A percentile compares a stretch with the other conserved stretches of the same genome.
These are phyloP conservation scores for Piedraia hortae DNA, from an alignment of 2,329 filamentous ascomycete species.

Conservation along the genomic window DNA sequence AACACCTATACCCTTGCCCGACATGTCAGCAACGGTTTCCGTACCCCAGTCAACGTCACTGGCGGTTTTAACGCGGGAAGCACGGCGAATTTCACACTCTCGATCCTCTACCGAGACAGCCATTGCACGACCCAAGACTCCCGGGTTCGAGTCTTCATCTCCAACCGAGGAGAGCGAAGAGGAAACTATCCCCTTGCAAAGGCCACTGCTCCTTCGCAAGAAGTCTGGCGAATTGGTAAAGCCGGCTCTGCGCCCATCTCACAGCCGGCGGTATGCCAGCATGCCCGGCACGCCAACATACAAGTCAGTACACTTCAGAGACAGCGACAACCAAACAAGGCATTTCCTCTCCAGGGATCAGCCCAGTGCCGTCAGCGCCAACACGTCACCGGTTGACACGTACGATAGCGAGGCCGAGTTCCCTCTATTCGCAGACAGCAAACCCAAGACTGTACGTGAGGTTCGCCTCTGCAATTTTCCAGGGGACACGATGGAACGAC, in stretches of 20 bases:
- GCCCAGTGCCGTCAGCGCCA: conserved; percentile 83
- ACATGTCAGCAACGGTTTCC: conserved; percentile 8
- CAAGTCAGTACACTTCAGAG: conserved; percentile 96
- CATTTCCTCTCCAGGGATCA: conserved; percentile 88
- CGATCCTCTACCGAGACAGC: conserved; percentile 30
- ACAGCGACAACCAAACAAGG: conserved; percentile 80
- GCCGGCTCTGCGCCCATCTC: conserved; percentile 58
- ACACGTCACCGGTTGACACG: conserved; percentile 67
- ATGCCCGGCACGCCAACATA: conserved; percentile 95
- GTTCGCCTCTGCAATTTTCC: conserved; percentile 69
- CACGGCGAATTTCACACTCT: conserved; percentile 33
- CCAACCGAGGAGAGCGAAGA: conserved; percentile 27
- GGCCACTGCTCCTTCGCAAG: conserved; percentile 86
- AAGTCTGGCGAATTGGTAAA: conserved; percentile 94
- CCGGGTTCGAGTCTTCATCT: conserved; percentile 17
- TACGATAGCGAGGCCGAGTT: conserved; percentile 78
- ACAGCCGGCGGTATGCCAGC: conserved; percentile 64
- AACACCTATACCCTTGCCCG: conserved; percentile 19
- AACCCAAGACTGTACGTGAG: conserved; percentile 39
- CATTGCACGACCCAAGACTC: conserved; percentile 19
- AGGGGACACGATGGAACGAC: conserved; percentile 32
- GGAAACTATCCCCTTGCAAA: conserved; percentile 17
- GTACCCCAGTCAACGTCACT: conserved; percentile 13
- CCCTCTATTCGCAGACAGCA: conserved; percentile 39
- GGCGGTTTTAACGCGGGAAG: conserved; percentile 22